Evolutionary conservation across 202 grass and related monocot genomes (phyloP).

Genomic region (Zoysia matrella): DNA sequence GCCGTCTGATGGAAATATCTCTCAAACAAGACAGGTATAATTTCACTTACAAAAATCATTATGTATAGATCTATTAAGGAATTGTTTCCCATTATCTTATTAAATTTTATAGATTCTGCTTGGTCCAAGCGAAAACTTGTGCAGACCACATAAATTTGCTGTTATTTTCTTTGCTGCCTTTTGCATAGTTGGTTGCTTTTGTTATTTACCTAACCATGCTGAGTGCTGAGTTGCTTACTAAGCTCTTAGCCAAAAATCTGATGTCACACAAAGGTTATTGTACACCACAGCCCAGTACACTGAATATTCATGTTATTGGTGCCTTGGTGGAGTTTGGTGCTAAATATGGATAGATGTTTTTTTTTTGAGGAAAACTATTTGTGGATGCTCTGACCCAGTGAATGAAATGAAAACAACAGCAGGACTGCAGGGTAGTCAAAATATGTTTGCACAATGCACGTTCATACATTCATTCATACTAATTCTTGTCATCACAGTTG

Average conservation of each 20-base stretch:
- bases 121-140: neutral
- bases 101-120: neutral
- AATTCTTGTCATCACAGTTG: neutral
- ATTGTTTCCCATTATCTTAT: neutral
- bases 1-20: conserved; percentile 75
- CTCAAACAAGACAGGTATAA: conserved; percentile 62
- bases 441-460: too few relatives aligned
- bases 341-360: too few relatives aligned
- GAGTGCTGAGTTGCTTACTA: neutral
- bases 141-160: neutral
- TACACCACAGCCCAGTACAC: neutral
- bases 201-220: too few relatives aligned
- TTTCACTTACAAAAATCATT: conserved; percentile 2
- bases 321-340: neutral
- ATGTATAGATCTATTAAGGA: neutral
- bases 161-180: neutral
- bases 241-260: neutral
- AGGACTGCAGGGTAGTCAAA: too few relatives aligned
- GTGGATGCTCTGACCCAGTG: too few relatives aligned
- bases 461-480: too few relatives aligned
- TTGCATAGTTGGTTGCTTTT: neutral
- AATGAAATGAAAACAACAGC: neutral
- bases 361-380: too few relatives aligned
- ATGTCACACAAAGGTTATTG: neutral
- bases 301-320: neutral